These are phyloP conservation scores for Dactylellina haptotyla DNA, from an alignment of 2,329 filamentous ascomycete species.

Conservation along the genomic window DNA sequence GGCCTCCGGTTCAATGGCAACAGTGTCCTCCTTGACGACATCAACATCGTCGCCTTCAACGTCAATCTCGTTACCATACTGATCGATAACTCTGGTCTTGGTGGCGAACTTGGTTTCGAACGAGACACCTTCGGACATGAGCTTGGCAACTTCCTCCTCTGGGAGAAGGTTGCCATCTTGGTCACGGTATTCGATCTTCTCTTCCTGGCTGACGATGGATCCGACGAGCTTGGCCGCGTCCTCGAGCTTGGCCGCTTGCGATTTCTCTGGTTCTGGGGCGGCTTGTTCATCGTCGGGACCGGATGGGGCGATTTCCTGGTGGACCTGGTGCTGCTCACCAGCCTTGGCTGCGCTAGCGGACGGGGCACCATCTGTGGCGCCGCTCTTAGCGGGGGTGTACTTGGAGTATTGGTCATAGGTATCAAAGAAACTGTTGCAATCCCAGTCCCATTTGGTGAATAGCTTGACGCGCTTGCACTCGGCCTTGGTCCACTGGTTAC, in stretches of 20 bases:
- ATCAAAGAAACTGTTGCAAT: slow-evolving; percentile 85
- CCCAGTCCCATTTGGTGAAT: slow-evolving; percentile 92
- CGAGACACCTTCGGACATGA: slow-evolving; percentile 85
- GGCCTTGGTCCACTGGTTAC: slow-evolving; percentile 89
- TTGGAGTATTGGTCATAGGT: slow-evolving; percentile 44
- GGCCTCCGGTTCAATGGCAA: slow-evolving; percentile 44
- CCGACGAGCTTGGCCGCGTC: slow-evolving; percentile 57
- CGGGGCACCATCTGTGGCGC: slow-evolving; percentile 21
- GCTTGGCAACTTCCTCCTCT: slow-evolving; percentile 80
- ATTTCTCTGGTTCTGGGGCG: slow-evolving; percentile 25
- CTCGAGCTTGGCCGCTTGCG: slow-evolving; percentile 35
- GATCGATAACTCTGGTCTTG: slow-evolving; percentile 84
- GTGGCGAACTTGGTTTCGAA: slow-evolving; percentile 97
- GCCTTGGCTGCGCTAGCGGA: slow-evolving; percentile 25
- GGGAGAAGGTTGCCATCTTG: slow-evolving; percentile 90
- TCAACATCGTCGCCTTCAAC: slow-evolving; percentile 56
- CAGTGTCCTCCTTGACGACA: slow-evolving; percentile 16
- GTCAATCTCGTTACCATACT: slow-evolving; percentile 78
- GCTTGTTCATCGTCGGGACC: not conserved
- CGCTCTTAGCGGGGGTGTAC: slow-evolving; percentile 43
- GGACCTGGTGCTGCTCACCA: slow-evolving; percentile 38
- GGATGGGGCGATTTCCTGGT: slow-evolving; percentile 48
- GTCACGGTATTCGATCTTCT: slow-evolving; percentile 92
- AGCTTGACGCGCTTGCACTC: slow-evolving; percentile 90
- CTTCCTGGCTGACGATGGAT: slow-evolving; percentile 70